Percentiles rank a stretch among this genome's conserved stretches.
Evolutionary conservation across 495 filamentous ascomycete genomes (phyloP).

Genomic region (Filosporella fistucella): DNA sequence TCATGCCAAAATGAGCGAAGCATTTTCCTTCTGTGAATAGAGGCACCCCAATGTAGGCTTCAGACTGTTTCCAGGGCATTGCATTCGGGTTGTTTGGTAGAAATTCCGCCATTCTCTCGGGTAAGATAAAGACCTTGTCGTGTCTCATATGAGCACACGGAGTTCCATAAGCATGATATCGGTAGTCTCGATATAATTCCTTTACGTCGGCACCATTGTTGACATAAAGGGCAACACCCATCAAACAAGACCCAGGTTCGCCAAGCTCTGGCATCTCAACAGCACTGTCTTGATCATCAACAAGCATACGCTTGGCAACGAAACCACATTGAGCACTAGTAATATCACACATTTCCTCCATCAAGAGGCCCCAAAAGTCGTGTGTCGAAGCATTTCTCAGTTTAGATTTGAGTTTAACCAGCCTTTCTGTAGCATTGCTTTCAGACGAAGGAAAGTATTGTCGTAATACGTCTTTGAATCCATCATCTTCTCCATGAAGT

Average conservation of each 20-base stretch:
- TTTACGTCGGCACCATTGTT: constrained; percentile 55
- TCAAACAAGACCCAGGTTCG: constrained; percentile 55
- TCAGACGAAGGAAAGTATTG: constrained; percentile 46
- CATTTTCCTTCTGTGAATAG: constrained; percentile 66
- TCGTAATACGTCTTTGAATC: constrained; percentile 34
- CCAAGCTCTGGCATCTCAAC: constrained; percentile 56
- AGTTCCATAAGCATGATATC: constrained; percentile 59
- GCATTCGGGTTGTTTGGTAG: constrained; percentile 56
- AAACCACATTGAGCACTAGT: constrained; percentile 67
- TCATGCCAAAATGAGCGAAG: constrained; percentile 69
- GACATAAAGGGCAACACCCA: constrained; percentile 66
- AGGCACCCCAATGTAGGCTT: constrained; percentile 70
- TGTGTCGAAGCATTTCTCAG: constrained; percentile 51
- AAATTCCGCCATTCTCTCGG: constrained; percentile 55
- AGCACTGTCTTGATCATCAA: constrained; percentile 50
- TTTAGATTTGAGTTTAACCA: constrained; percentile 58
- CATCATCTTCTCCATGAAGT: constrained; percentile 43
- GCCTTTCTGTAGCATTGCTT: constrained; percentile 55
- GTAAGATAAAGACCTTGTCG: constrained; percentile 70
- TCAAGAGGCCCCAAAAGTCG: constrained; percentile 63
- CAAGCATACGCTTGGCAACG: constrained; percentile 60
- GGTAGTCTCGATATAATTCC: constrained; percentile 51
- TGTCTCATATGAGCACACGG: constrained; percentile 68
- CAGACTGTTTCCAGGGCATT: constrained; percentile 50
- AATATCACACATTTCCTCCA: constrained; percentile 62